Base-by-base conservation (phyloP, 306 rosid species). In the Castanea mollissima region DNA sequence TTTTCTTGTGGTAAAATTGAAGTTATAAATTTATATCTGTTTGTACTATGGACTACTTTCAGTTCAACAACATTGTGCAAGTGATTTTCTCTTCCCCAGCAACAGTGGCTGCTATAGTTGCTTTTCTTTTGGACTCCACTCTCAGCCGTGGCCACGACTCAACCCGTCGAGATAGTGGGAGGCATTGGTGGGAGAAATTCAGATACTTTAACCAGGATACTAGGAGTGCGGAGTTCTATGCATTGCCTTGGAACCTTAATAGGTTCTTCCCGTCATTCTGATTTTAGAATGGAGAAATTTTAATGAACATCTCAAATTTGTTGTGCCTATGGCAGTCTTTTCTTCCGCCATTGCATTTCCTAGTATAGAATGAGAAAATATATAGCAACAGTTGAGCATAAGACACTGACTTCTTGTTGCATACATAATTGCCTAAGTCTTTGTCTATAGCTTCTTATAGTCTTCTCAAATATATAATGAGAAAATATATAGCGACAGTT, bases 181-280 rank as follows among this genome's bases (percentile, higher is more conserved):
- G 95, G 56, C 98, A 92, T 71, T 92, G 96, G 97, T 95, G 97
- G 97, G 96, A 38, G 55, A 91, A 86, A 75, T 95, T 90, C 85
- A 85, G 84, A 85, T 60, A 69, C 63, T 94, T 21, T 69, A 71
- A 79, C 38, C 65, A 78, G 18, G 97, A 94, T 59, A 62, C 32
- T 2, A 92, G 97, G 69, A 94, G 85, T 52, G 91, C 86, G 41
- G 96, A 92, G 54, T 92, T 92, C 75, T 94, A 92, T 82, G 80
- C 89, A 15, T 83, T 94, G 81, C 96, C 96, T 55, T 71, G 76
- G 72, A 90, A 85, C 41, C 92, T 94, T 1, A 76, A 73, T 67
- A 85, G 87, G 85, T 88, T 87, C 82, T 94, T 92, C 89, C 98
- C 96, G n/a, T 92, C 98, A 73, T 23, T 76, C 77, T 93, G 84